Evolutionary conservation across 2,329 filamentous ascomycete species (phyloP), one percentile per base, ranked within the genome.

Genomic region (Pseudocercospora macadamiae): DNA sequence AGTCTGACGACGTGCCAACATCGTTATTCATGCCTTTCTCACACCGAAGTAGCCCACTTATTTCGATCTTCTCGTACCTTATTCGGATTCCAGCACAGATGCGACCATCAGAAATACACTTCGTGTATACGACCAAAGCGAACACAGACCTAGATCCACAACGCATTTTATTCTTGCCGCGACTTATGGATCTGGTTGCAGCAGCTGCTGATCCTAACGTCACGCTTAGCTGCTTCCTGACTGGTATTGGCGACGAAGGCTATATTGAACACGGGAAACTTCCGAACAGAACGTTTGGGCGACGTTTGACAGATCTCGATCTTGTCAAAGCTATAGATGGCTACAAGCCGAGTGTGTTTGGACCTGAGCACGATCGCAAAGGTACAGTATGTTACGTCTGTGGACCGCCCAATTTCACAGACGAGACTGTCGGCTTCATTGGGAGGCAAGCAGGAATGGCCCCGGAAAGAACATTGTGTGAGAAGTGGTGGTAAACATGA

Each of bases 21-120:
- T n/a, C n/a, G n/a, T n/a, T n/a, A n/a, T n/a, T 45, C 14, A 8
- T 39, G 14, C 2, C n/a, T 9, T n/a, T 19, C 45, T 56, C 21
- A 61, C 37, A n/a, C 10, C 14, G n/a, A 26, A 19, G n/a, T 30
- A 86, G 83, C 67, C 90, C 90, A 0, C 76, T 93, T 4, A 83
- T 91, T 56, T 90, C 89, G 55, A 93, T 93, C 72, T 76, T 91
- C 49, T 80, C 83, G 14, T 81, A 83, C 60, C 76, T 92, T 5
- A 65, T 74, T 39, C 59, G 64, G 8, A 18, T 52, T 1, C 59
- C 57, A 18, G 34, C 60, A 4, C 21, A 55, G 0, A 18, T 56
- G 7, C 68, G 65, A 54, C 76, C 73, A 56, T 67, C 9, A 54
- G 71, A 83, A 12, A 81, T 90, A 14, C 77, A 80, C 39, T 79